Conservation (phyloP, 495 filamentous ascomycete species). For the Xylaria scruposa region DNA sequence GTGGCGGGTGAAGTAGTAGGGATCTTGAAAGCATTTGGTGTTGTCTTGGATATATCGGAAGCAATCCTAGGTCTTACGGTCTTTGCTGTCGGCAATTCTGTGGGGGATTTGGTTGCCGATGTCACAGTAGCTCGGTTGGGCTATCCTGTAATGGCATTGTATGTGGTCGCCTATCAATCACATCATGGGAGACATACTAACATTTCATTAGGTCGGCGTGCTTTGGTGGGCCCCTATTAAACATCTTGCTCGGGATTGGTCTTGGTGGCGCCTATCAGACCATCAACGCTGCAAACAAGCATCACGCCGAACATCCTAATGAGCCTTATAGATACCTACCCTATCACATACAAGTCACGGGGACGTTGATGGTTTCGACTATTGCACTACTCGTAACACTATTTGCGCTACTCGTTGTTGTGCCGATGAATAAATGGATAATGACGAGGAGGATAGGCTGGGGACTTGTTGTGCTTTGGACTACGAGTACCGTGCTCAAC, state of each 20-base stretch:
- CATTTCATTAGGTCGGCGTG: conserved; percentile 68
- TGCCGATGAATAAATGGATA: conserved; percentile 87
- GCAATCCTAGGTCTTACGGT: conserved; percentile 95
- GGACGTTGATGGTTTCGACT: conserved; percentile 81
- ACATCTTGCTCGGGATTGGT: conserved; percentile 94
- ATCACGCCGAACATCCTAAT: conserved; percentile 64
- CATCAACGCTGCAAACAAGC: conserved; percentile 61
- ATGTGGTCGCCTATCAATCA: conserved; percentile 36
- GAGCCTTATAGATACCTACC: conserved; percentile 58
- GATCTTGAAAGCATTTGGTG: conserved; percentile 90
- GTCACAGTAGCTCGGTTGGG: conserved; percentile 92
- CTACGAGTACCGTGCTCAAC: conserved; percentile 81
- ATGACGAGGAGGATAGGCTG: conserved; percentile 88
- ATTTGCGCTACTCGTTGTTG: conserved; percentile 74
- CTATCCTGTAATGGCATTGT: conserved; percentile 95
- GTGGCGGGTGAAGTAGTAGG: conserved; percentile 97
- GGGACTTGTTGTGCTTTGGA: conserved; percentile 84
- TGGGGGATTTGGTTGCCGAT: conserved; percentile 94
- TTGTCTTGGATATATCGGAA: conserved; percentile 92
- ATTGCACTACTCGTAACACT: conserved; percentile 82
- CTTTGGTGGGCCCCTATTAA: conserved; percentile 97
- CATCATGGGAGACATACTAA: conserved; percentile 32
- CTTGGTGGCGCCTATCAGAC: conserved; percentile 87
- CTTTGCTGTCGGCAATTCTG: conserved; percentile 94
- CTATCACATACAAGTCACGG: conserved; percentile 83